These are phyloP conservation scores for Polytolypa hystricis DNA, from an alignment of 2,329 filamentous ascomycete species.

Conservation along the genomic window DNA sequence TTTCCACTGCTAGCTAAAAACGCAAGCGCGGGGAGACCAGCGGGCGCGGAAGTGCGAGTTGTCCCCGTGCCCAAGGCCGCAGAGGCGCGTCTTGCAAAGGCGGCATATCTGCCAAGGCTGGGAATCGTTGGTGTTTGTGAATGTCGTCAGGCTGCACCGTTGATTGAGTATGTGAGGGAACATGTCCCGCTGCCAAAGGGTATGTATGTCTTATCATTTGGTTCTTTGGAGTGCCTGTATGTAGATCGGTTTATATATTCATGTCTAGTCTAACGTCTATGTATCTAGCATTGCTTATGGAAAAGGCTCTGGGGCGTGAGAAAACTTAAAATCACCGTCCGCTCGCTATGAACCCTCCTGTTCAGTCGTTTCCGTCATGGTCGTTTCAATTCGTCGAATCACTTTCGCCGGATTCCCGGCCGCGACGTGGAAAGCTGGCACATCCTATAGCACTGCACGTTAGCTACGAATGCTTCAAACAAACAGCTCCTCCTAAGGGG, in stretches of 20 bases:
- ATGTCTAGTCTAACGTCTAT: no score
- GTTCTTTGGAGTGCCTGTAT: no score
- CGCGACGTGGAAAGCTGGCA: conserved; percentile 32
- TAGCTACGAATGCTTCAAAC: no score
- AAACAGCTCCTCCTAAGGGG: no score
- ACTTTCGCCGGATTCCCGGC: conserved; percentile 32
- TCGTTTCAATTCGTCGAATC: conserved; percentile 29
- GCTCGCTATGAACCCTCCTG: no score
- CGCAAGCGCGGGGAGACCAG: conserved; percentile 9
- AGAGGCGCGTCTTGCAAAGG: background rate
- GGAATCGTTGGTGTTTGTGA: background rate
- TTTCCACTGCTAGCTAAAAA: conserved; percentile 15
- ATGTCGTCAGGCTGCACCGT: background rate
- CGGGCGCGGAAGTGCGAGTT: conserved; percentile 18
- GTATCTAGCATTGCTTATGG: no score
- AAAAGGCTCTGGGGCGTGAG: no score
- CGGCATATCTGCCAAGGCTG: background rate
- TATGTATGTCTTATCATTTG: no score
- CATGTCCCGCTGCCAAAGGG: no score
- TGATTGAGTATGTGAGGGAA: background rate
- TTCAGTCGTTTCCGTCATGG: conserved; percentile 17
- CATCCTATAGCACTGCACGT: conserved; percentile 20
- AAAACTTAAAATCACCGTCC: no score
- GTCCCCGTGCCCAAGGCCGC: conserved; percentile 21
- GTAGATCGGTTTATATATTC: no score